Percentiles rank a stretch among this genome's conserved stretches.
Conservation (phyloP, 306 rosid species). For the Rosa rugosa region DNA sequence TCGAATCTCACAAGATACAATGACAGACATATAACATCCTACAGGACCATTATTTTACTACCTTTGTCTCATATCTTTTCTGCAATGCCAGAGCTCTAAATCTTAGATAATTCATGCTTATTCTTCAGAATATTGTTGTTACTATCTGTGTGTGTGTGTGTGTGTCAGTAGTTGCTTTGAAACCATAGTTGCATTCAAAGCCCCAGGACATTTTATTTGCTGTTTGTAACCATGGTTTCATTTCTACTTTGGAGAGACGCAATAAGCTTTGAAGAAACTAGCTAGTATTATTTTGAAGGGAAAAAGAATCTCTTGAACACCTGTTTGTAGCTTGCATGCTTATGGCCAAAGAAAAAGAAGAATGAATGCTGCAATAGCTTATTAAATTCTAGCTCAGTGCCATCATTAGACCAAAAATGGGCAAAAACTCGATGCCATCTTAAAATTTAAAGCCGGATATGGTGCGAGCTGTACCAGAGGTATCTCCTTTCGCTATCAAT, state of each 20-base stretch:
- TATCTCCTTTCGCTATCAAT: slow-evolving; percentile 2
- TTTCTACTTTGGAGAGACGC: neutral
- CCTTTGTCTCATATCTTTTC: no score
- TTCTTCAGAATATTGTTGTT: no score
- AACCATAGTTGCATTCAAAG: no score
- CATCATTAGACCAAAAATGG: neutral
- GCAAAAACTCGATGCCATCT: neutral
- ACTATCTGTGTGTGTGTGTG: no score
- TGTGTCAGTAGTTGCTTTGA: no score
- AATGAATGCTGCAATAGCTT: neutral
- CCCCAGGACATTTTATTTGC: no score
- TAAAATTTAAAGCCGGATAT: neutral
- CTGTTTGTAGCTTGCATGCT: neutral
- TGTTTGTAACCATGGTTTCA: neutral
- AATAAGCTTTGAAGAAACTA: neutral
- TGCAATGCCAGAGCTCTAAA: neutral
- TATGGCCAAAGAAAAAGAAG: neutral
- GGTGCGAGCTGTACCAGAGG: neutral
- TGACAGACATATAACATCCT: no score
- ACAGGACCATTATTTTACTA: no score
- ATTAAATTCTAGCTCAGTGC: neutral
- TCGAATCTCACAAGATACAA: no score
- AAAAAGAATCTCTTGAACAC: neutral
- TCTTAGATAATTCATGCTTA: neutral
- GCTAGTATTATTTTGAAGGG: neutral